These are phyloP conservation scores for Teunomyces funiuensis DNA, from an alignment of 805 yeast genomes.

Conservation along the genomic window DNA sequence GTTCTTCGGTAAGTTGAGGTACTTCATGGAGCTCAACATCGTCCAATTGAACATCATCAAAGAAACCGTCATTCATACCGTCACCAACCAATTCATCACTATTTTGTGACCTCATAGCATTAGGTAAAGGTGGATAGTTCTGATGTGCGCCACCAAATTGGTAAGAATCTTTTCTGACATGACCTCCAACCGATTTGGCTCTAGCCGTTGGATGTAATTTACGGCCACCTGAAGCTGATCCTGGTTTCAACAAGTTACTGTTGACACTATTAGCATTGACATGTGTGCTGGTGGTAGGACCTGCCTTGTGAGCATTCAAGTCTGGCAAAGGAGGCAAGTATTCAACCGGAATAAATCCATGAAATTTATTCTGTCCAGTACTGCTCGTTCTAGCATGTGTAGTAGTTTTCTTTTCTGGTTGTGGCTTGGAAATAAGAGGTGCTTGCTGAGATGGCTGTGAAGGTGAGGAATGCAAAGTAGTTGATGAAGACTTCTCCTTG, in stretches of 20 bases:
- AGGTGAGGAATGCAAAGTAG: constrained; percentile 17
- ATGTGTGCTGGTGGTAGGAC: background rate
- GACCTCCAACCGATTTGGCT: constrained; percentile 82
- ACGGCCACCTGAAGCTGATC: constrained; percentile 16
- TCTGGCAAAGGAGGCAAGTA: constrained; percentile 47
- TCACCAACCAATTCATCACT: constrained; percentile 39
- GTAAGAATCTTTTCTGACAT: constrained; percentile 63
- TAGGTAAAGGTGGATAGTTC: constrained; percentile 47
- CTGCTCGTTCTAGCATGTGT: constrained; percentile 10
- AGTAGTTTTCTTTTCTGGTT: constrained; percentile 6
- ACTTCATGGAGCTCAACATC: constrained; percentile 30
- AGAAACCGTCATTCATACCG: constrained; percentile 45
- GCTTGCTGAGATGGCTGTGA: constrained; percentile 7
- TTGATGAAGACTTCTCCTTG: constrained; percentile 43
- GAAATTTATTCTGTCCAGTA: constrained; percentile 22
- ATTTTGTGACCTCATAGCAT: constrained; percentile 38
- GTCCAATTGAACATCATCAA: constrained; percentile 56
- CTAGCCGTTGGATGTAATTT: constrained; percentile 79
- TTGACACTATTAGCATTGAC: background rate
- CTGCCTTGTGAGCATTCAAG: constrained; percentile 26
- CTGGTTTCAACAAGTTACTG: constrained; percentile 7
- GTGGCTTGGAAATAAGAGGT: background rate
- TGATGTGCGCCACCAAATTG: constrained; percentile 19
- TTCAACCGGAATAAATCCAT: constrained; percentile 44
- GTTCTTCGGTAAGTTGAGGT: constrained; percentile 40